Conservation (phyloP, 495 filamentous ascomycete species). For the Penicillium angulare region DNA sequence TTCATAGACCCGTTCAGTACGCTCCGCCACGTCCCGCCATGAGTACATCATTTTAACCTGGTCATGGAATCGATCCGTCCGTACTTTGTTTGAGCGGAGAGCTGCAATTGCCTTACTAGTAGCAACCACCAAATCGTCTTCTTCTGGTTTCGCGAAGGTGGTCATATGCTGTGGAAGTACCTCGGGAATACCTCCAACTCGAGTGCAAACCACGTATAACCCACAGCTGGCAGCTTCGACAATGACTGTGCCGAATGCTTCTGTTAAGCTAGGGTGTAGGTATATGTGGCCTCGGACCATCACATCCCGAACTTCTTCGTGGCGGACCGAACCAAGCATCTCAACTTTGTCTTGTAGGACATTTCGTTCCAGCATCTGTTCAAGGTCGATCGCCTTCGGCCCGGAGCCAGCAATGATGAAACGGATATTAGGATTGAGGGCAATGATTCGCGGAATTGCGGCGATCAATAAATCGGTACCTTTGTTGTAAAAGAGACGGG, state of each 20-base stretch:
- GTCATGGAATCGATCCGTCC: slow-evolving; percentile 92
- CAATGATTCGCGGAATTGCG: slow-evolving; percentile 87
- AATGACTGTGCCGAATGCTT: slow-evolving; percentile 96
- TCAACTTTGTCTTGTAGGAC: slow-evolving; percentile 94
- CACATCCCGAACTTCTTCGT: slow-evolving; percentile 97
- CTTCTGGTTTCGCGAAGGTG: slow-evolving; percentile 81
- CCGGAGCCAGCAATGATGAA: slow-evolving; percentile 97
- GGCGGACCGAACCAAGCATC: slow-evolving; percentile 84
- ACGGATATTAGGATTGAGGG: slow-evolving; percentile 84
- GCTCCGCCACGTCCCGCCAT: slow-evolving; percentile 90
- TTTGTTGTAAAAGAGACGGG: slow-evolving; percentile 98
- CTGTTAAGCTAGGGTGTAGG: slow-evolving; percentile 89
- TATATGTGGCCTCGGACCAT: slow-evolving; percentile 98
- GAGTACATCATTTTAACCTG: slow-evolving; percentile 97
- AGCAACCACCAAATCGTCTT: slow-evolving; percentile 63
- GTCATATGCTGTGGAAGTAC: slow-evolving; percentile 87
- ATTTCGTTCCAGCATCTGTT: slow-evolving; percentile 95
- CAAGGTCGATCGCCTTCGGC: slow-evolving; percentile 93
- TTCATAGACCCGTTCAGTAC: slow-evolving; percentile 93
- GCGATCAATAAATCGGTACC: slow-evolving; percentile 94
- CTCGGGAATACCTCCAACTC: slow-evolving; percentile 94
- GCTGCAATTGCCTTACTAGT: slow-evolving; percentile 84
- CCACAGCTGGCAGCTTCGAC: slow-evolving; percentile 96
- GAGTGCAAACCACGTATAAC: slow-evolving; percentile 92
- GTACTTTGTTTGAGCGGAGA: slow-evolving; percentile 82